Evolutionary conservation across 2,329 filamentous ascomycete species (phyloP), one percentile per base, ranked within the genome.

Genomic region (Chrysosporium keratinophilum): DNA sequence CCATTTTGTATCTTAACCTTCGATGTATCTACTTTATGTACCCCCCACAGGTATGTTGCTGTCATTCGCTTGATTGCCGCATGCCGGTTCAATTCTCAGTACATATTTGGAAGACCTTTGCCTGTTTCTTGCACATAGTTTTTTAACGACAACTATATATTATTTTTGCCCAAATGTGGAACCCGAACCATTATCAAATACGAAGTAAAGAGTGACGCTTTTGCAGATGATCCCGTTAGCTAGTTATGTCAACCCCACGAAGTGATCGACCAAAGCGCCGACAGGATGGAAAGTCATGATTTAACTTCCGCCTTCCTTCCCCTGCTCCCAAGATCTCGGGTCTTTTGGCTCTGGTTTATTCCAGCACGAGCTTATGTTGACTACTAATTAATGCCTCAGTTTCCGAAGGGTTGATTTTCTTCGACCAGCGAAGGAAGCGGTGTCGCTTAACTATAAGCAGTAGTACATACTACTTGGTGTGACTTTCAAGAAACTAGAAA

Each of bases 31-130:
- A 45, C 41, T 45, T 35, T 52, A 46, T 40, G 43, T 52, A 46
- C 50, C 50, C 40, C 42, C 23, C 20, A 37, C 20, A 37, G 41
- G 43, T 31, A 40, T 46, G 31, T n/a, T n/a, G 41, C 17, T 10
- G 20, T 20, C 50, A 35, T 34, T 20, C 47, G 7, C 33, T 35
- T 51, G 41, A 42, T 41, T 17, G 7, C 50, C 14, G 43, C 33
- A 23, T 52, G 12, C 42, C 50, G 12, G 34, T 52, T 46, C 41
- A 52, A 52, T 52, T 52, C 50, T 46, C 42, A 52, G 50, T 52
- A 52, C 50, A 46, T 52, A 52, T 52, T 46, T 46, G 14, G 40
- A 31, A 15, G 12, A 20, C 20, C 20, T n/a, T 5, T 39, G 3
- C 23, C 23, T 28, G 3, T 45, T 45, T 46, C 42, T 50, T 40